Evolutionary conservation across 2,329 filamentous ascomycete genomes (phyloP).

Genomic region (Elsinoe arachidis): DNA sequence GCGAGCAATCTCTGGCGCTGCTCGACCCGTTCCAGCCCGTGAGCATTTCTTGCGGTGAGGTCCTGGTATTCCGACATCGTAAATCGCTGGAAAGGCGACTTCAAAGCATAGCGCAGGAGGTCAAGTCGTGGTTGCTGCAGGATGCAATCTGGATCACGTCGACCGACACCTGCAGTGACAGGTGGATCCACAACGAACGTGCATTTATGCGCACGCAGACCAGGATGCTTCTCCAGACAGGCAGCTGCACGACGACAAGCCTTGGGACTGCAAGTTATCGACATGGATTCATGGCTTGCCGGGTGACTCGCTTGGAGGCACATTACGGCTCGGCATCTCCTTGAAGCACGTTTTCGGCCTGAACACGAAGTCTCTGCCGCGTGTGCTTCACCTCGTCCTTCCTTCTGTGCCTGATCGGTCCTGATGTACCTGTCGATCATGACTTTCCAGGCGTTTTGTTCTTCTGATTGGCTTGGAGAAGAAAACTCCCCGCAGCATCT

Average conservation of each 20-base stretch:
- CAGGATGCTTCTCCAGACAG: background rate
- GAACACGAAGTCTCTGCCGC: background rate
- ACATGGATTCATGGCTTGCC: background rate
- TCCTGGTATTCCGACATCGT: background rate
- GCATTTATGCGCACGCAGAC: background rate
- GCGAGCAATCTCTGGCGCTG: background rate
- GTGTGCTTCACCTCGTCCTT: background rate
- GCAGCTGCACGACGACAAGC: no score
- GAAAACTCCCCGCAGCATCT: background rate
- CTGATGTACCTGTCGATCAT: slow-evolving; percentile 9
- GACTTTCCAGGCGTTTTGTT: background rate
- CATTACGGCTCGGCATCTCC: background rate
- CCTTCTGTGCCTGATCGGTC: background rate
- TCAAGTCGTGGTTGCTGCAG: background rate
- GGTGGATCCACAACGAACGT: background rate
- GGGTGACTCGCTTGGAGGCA: background rate
- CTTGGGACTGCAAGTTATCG: no score
- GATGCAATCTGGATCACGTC: background rate
- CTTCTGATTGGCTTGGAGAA: background rate
- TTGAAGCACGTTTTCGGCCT: background rate
- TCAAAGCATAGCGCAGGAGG: background rate
- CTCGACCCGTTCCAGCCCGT: background rate
- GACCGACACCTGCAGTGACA: background rate
- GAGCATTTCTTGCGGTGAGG: background rate
- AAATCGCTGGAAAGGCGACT: no score